Evolutionary conservation across 176 grass and related monocot species (phyloP).

Genomic region (Canna indica): DNA sequence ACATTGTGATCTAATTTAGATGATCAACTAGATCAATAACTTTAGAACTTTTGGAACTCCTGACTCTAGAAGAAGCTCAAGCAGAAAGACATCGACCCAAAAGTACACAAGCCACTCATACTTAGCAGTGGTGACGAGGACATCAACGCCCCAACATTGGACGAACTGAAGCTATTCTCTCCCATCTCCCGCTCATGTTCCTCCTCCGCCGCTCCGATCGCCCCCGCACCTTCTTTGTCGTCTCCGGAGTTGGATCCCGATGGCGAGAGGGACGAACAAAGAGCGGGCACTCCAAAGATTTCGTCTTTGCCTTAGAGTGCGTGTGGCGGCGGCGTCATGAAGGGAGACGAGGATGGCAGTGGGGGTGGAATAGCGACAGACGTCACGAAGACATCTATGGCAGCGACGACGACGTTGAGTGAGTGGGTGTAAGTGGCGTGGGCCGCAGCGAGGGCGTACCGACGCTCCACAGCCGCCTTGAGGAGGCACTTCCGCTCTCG

Average conservation of each 20-base stretch:
- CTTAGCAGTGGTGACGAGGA: no score
- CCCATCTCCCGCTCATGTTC: slow-evolving; percentile 10
- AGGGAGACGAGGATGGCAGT: background rate
- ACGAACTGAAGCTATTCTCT: no score
- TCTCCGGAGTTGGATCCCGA: background rate
- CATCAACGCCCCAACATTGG: no score
- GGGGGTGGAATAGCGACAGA: slow-evolving; percentile 59
- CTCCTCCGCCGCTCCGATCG: background rate
- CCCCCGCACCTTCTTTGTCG: background rate
- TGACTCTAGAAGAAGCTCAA: no score
- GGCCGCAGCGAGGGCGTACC: slow-evolving; percentile 54
- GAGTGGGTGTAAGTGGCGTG: slow-evolving; percentile 55
- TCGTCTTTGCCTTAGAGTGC: slow-evolving; percentile 20
- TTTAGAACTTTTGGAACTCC: no score
- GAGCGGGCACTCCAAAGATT: slow-evolving; percentile 21
- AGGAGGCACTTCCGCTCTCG: slow-evolving; percentile 78
- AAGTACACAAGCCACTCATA: no score
- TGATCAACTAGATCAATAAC: no score
- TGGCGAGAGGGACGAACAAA: background rate
- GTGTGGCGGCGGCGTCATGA: no score
- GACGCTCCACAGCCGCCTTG: slow-evolving; percentile 56
- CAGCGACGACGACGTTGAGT: slow-evolving; percentile 51
- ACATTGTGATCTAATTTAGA: no score
- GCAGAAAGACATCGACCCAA: no score
- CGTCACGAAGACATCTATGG: slow-evolving; percentile 77